Conservation (phyloP, 1,284 basidiomycete species). For the Ustilago hordei region DNA sequence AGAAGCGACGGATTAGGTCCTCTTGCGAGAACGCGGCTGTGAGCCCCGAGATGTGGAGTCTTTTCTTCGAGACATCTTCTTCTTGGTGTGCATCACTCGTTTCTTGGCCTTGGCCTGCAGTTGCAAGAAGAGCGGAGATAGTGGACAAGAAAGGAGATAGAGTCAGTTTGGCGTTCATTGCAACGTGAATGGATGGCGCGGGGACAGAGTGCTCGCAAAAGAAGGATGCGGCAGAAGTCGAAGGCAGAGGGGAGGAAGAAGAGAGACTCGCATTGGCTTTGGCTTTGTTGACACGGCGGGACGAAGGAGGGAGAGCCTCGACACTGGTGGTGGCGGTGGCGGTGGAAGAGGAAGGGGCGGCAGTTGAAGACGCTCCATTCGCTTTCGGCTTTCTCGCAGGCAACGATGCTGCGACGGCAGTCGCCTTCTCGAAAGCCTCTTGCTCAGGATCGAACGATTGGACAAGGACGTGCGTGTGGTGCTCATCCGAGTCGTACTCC, state of each 20-base stretch:
- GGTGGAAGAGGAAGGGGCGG: constrained; percentile 15
- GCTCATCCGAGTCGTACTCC: constrained; percentile 50
- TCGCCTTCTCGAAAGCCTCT: constrained; percentile 42
- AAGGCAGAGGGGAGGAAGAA: constrained; percentile 11
- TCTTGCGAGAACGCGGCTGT: constrained; percentile 53
- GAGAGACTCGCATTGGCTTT: constrained; percentile 60
- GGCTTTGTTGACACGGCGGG: constrained; percentile 55
- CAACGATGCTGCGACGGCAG: constrained; percentile 6
- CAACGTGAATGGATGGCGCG: neutral
- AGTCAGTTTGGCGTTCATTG: constrained; percentile 7
- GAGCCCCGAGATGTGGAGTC: constrained; percentile 64
- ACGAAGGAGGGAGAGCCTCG: constrained; percentile 55
- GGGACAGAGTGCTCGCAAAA: neutral
- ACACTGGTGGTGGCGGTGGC: constrained; percentile 37
- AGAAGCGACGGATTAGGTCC: constrained; percentile 55
- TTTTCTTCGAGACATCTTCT: constrained; percentile 52
- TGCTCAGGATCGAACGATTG: constrained; percentile 53
- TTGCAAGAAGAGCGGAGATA: neutral
- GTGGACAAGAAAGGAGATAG: neutral
- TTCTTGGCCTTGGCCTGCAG: constrained; percentile 50
- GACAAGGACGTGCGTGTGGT: constrained; percentile 54
- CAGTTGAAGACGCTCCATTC: constrained; percentile 36
- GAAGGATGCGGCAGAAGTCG: neutral
- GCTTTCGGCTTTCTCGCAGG: constrained; percentile 21
- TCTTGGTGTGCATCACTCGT: constrained; percentile 49